Conservation (phyloP, 2,329 filamentous ascomycete genomes). For the Apiospora phragmitis region DNA sequence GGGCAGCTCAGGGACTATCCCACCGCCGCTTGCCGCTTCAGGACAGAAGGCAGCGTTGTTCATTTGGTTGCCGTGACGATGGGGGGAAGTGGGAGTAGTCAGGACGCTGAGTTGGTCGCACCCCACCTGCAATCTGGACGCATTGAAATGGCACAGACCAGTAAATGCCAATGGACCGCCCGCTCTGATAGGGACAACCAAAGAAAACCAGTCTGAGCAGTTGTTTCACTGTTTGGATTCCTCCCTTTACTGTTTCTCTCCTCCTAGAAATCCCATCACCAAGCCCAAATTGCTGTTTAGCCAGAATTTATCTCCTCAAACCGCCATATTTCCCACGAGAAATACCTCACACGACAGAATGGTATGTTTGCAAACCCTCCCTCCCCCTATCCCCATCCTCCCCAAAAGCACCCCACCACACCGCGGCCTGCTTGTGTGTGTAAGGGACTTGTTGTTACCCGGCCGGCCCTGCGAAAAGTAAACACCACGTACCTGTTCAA, state of each 20-base stretch:
- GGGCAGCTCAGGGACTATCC: background rate
- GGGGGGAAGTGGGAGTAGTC: slow-evolving; percentile 2
- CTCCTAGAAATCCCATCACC: slow-evolving; percentile 28
- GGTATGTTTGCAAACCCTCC: slow-evolving; percentile 31
- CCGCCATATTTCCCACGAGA: background rate
- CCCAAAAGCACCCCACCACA: background rate
- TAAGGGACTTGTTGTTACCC: slow-evolving; percentile 1
- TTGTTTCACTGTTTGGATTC: slow-evolving; percentile 14
- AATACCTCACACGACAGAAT: slow-evolving; percentile 29
- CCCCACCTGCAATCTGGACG: slow-evolving; percentile 10
- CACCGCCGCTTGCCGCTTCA: slow-evolving; percentile 6
- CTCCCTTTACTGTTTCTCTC: slow-evolving; percentile 15
- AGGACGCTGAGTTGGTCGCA: background rate
- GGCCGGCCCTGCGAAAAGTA: slow-evolving; percentile 2
- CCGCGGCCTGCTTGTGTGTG: background rate
- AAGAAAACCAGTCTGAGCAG: slow-evolving; percentile 9
- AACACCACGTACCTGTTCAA: slow-evolving; percentile 3
- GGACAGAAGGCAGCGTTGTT: background rate
- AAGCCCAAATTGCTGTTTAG: slow-evolving; percentile 19
- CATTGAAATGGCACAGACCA: slow-evolving; percentile 25
- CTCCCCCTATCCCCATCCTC: background rate
- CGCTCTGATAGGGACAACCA: slow-evolving; percentile 5
- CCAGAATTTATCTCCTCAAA: background rate
- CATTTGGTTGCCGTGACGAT: slow-evolving; percentile 35
- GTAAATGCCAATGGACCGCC: slow-evolving; percentile 8